phyloP scores from a whole-genome alignment of 495 filamentous ascomycete genomes.

The Penicillium cinerascens region DNA sequence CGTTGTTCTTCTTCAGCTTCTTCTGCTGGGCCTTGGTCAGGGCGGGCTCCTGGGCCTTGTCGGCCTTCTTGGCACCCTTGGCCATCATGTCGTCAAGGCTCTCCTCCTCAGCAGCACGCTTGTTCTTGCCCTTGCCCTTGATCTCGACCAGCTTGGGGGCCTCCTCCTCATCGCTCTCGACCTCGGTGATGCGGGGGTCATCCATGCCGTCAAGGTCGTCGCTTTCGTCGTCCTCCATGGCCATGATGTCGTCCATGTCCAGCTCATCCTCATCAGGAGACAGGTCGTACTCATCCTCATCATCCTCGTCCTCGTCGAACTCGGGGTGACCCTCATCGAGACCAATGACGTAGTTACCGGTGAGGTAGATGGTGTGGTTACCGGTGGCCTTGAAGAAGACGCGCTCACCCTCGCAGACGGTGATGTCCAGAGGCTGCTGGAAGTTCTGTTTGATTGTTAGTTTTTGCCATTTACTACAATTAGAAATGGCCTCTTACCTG shows the following conservation, averaged over 20 bases:
- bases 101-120: conserved; percentile 72
- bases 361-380: conserved; percentile 85
- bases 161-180: conserved; percentile 78
- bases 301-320: conserved; percentile 58
- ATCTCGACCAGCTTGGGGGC: conserved; percentile 70
- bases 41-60: conserved; percentile 53
- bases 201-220: conserved; percentile 82
- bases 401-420: conserved; percentile 76
- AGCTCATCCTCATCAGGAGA: conserved; percentile 71
- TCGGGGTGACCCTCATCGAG: conserved; percentile 49
- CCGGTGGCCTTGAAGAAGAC: conserved; percentile 90
- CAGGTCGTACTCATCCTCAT: conserved; percentile 75
- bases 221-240: conserved; percentile 65
- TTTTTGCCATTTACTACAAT: neutral
- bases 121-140: conserved; percentile 85
- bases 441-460: conserved; percentile 59
- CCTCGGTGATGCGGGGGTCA: conserved; percentile 76
- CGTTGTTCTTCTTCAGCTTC: conserved; percentile 98
- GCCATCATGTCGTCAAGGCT: conserved; percentile 72
- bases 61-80: conserved; percentile 58
- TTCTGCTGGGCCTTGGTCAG: conserved; percentile 97
- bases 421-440: conserved; percentile 94
- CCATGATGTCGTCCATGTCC: conserved; percentile 48
- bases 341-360: conserved; percentile 85
- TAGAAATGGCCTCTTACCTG: conserved; percentile 47